Base-by-base conservation (phyloP, 768 basidiomycete genomes). In the Termitomyces sp. region DNA sequence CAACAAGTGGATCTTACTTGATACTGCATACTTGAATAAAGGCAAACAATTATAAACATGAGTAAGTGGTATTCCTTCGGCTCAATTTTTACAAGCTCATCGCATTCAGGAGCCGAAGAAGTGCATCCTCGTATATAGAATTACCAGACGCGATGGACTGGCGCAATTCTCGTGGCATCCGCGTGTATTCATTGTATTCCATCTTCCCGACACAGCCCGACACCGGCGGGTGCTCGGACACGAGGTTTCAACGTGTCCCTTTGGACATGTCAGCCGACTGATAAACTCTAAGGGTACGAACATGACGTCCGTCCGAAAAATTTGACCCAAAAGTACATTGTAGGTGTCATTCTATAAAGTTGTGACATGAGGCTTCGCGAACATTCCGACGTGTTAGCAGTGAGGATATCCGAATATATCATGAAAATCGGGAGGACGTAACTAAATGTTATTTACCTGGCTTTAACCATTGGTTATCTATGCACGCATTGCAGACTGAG, bases 241-340 rank as follows among this genome's bases (percentile, higher is more conserved):
- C 37, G 58, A 36, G 32, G 37, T 47, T 54, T 20, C 58, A 59
- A 59, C 58, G 53, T 55, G 58, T 55, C 24, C 16, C 2, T 49
- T 34, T 16, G 26, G 14, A n/a, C 6, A 8, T 42, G 20, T 31
- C 39, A 7, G 26, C 26, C n/a, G 31, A 22, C 7, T 36, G 13
- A n/a, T 20, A 29, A 18, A 4, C 20, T 12, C 10, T 42, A 4
- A 18, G 3, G 5, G 18, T 20, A 10, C 20, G 18, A 31, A 10
- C 27, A 26, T n/a, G 26, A 14, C 32, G 14, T 36, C 34, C 32
- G 13, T 34, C 22, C 7, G 14, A 6, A 48, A 48, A 6, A n/a
- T 34, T 34, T 14, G 24, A 22, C 32, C 14, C 32, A 8, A 31
- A 34, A 34, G 5, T 36, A 32, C 14, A 14, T 16, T 36, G 22